Conservation (phyloP, 768 basidiomycete genomes). For the Pleurotus cornucopiae region DNA sequence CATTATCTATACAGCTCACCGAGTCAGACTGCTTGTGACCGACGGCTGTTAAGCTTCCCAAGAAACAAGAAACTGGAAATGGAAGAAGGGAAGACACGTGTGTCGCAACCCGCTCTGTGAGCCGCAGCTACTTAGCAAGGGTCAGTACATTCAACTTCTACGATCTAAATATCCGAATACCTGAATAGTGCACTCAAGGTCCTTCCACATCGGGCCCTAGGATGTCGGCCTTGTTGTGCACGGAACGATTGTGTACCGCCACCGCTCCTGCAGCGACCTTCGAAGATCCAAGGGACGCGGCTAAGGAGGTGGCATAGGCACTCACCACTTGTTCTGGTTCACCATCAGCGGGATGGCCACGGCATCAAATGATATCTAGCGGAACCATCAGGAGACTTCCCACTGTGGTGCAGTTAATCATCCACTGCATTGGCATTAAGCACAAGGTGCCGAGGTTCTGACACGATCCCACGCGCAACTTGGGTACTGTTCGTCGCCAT, state of each 20-base stretch:
- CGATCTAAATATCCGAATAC: not conserved
- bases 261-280: not conserved
- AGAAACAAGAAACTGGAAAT: too few species aligned
- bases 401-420: not conserved
- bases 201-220: not conserved
- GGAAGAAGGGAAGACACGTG: not conserved
- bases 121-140: not conserved
- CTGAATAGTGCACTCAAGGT: not conserved
- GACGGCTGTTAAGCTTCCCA: too few species aligned
- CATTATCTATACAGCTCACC: too few species aligned
- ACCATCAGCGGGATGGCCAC: not conserved
- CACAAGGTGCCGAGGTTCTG: too few species aligned
- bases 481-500: too few species aligned
- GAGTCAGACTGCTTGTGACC: too few species aligned
- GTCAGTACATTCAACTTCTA: too few species aligned
- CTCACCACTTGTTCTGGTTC: not conserved
- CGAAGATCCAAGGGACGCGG: not conserved
- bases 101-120: not conserved
- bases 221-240: not conserved
- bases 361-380: not conserved
- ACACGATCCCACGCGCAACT: too few species aligned
- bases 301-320: not conserved
- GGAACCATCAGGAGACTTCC: not conserved
- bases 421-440: too few species aligned
- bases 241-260: not conserved